Conservation (phyloP, 2,329 filamentous ascomycete genomes). For the Fusarium begoniae region DNA sequence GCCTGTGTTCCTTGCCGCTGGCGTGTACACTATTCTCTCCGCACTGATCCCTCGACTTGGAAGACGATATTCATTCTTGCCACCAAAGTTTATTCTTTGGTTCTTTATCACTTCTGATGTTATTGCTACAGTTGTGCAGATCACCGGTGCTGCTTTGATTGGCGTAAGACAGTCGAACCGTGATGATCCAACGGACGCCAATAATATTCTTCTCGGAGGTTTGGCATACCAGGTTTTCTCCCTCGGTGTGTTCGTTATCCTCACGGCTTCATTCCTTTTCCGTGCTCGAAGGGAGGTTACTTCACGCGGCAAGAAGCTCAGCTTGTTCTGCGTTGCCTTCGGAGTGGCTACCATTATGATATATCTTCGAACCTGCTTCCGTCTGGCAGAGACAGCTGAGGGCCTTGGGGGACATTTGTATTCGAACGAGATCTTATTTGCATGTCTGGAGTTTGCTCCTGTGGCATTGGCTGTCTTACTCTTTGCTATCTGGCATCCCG, state of each 20-base stretch:
- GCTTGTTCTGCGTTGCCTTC: slow-evolving; percentile 54
- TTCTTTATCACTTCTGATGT: slow-evolving; percentile 65
- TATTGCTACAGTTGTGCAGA: slow-evolving; percentile 62
- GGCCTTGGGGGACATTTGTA: slow-evolving; percentile 57
- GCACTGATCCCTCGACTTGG: slow-evolving; percentile 59
- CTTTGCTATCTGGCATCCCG: slow-evolving; percentile 49
- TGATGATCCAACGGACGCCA: slow-evolving; percentile 59
- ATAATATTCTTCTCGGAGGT: slow-evolving; percentile 65
- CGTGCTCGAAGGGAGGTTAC: slow-evolving; percentile 46
- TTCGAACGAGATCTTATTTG: slow-evolving; percentile 63
- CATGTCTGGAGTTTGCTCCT: slow-evolving; percentile 62
- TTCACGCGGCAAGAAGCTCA: slow-evolving; percentile 41
- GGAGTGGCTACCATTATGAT: slow-evolving; percentile 57
- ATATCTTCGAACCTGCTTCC: slow-evolving; percentile 62
- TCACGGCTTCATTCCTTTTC: slow-evolving; percentile 53
- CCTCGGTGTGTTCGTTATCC: slow-evolving; percentile 58
- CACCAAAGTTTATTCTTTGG: slow-evolving; percentile 58
- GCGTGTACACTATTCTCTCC: slow-evolving; percentile 64
- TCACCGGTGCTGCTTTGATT: slow-evolving; percentile 63
- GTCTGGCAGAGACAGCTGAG: slow-evolving; percentile 63
- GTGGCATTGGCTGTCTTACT: slow-evolving; percentile 60
- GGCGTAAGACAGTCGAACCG: slow-evolving; percentile 58
- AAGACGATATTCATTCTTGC: slow-evolving; percentile 53
- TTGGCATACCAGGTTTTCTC: slow-evolving; percentile 64
- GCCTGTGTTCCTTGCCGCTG: slow-evolving; percentile 65